A percentile compares a stretch with the other conserved stretches of the same genome.
Conservation (phyloP, 352 stramenopile species). For the Globisporangium carolinianum region DNA sequence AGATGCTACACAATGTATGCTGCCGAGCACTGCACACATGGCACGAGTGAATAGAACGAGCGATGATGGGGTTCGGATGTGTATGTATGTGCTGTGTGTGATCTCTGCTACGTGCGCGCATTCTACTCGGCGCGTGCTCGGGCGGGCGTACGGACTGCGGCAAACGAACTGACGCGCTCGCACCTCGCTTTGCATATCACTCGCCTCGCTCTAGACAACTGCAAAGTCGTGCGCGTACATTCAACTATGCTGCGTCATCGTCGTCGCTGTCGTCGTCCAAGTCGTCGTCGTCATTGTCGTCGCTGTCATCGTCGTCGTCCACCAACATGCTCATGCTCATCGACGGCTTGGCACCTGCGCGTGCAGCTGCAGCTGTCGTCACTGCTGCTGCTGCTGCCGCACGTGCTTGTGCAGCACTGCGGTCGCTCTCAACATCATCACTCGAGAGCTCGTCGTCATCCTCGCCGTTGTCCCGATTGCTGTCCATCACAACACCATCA, state of each 20-base stretch:
- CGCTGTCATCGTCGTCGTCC: constrained; percentile 17
- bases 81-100: no score
- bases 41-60: no score
- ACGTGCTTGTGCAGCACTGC: not conserved
- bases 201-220: not conserved
- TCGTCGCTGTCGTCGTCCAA: constrained; percentile 9
- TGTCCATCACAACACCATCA: constrained; percentile 25
- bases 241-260: not conserved
- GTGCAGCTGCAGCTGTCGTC: not conserved
- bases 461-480: constrained; percentile 26
- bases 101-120: no score
- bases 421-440: constrained; percentile 7
- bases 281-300: constrained; percentile 14
- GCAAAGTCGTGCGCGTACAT: no score
- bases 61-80: no score
- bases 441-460: constrained; percentile 13
- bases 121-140: no score
- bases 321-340: constrained; percentile 17
- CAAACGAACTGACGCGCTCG: no score
- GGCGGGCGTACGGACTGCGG: no score
- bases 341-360: not conserved
- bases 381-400: not conserved
- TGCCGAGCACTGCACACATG: no score
- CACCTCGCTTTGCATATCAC: not conserved
- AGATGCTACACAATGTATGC: no score